A percentile compares a stretch with the other conserved stretches of the same genome.
phyloP scores from a whole-genome alignment of 1,284 basidiomycete species.

The Pascua guehoae region DNA sequence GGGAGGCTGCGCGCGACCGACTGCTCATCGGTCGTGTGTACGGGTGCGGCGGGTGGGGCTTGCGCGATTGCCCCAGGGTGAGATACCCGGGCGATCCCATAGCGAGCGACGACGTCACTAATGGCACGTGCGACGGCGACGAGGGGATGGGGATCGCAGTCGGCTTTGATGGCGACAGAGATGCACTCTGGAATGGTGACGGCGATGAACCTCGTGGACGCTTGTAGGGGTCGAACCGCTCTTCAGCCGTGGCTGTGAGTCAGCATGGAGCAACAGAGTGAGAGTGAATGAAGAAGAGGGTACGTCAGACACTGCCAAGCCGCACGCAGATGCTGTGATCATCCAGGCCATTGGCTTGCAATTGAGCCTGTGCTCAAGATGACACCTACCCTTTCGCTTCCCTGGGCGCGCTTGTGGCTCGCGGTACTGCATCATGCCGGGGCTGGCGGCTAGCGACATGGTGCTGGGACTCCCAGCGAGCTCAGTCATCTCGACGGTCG shows the following conservation, averaged over 20 bases:
- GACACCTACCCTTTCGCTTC: conserved; percentile 42
- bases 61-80: conserved; percentile 2
- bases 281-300: too few relatives aligned
- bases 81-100: conserved; percentile 14
- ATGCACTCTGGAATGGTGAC: conserved; percentile 24
- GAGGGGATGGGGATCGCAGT: conserved; percentile 36
- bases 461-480: conserved; percentile 13
- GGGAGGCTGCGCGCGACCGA: conserved; percentile 39
- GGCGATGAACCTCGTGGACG: conserved; percentile 42
- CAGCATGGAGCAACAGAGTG: not conserved
- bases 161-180: conserved; percentile 34
- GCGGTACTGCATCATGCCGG: conserved; percentile 45
- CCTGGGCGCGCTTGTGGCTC: conserved; percentile 37
- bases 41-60: conserved; percentile 20
- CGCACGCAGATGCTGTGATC: too few relatives aligned
- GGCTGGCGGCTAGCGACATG: conserved; percentile 10
- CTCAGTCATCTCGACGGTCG: conserved; percentile 39
- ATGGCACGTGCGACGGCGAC: conserved; percentile 33
- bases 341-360: too few relatives aligned
- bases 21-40: conserved; percentile 37
- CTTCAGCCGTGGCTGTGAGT: conserved; percentile 30
- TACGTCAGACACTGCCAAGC: too few relatives aligned
- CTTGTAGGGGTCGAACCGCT: conserved; percentile 48
- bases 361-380: not conserved
- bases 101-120: conserved; percentile 26